Conservation (phyloP, 2,329 filamentous ascomycete genomes). For the Epichloe coenophiala region DNA sequence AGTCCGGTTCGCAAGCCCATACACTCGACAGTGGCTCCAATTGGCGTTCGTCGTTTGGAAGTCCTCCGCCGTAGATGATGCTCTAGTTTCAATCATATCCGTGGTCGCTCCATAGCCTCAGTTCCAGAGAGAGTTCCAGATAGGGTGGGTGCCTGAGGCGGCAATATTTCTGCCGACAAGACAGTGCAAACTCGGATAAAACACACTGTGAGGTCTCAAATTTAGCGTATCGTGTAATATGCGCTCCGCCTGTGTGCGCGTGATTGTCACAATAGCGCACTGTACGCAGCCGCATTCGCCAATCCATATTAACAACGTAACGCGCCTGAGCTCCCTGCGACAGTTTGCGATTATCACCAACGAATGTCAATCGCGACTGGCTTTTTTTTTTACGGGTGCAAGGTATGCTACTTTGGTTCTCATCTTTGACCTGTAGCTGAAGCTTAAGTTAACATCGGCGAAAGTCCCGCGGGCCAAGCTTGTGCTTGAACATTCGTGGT, state of each 20-base stretch:
- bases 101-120: not conserved
- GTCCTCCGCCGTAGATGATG: not conserved
- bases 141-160: slow-evolving; percentile 12
- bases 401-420: not conserved
- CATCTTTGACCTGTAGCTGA: not conserved
- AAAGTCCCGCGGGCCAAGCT: slow-evolving; percentile 6
- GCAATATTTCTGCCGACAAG: not conserved
- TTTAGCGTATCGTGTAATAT: not conserved
- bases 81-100: not conserved
- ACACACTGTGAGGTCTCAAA: not conserved
- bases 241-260: not conserved
- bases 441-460: slow-evolving; percentile 2
- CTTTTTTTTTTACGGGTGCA: not conserved
- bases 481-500: slow-evolving; percentile 5
- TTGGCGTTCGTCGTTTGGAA: slow-evolving; percentile 1
- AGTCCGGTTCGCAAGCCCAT: not conserved
- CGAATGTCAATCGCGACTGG: slow-evolving; percentile 1
- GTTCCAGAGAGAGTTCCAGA: slow-evolving; percentile 1
- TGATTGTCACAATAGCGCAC: slow-evolving; percentile 1
- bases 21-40: not conserved
- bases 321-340: not conserved
- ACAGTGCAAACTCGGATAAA: not conserved
- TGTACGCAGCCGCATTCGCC: slow-evolving; percentile 3
- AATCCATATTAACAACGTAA: not conserved
- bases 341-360: not conserved